These are phyloP conservation scores for Triadica sebifera DNA, from an alignment of 345 rosid genomes.

Conservation along the genomic window DNA sequence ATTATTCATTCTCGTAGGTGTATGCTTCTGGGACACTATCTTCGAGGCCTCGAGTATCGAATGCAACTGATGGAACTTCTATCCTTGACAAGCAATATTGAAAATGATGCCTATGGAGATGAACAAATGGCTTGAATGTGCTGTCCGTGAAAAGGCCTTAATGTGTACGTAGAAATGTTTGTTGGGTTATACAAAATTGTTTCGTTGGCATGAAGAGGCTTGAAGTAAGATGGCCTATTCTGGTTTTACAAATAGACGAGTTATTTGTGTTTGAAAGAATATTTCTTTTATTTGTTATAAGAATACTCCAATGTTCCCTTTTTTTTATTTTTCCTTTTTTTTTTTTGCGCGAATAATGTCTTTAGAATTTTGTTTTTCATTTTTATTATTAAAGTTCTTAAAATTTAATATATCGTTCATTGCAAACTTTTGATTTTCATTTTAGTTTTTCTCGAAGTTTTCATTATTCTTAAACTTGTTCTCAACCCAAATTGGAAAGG, in stretches of 20 bases:
- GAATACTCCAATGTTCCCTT: background rate
- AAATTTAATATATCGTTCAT: no score
- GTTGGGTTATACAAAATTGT: slow-evolving; percentile 7
- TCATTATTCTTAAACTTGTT: no score
- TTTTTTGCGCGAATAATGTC: no score
- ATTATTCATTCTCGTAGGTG: slow-evolving; percentile 49
- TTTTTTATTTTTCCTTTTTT: no score
- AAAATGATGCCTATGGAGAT: slow-evolving; percentile 38
- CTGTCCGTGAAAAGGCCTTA: slow-evolving; percentile 18
- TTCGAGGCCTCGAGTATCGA: slow-evolving; percentile 84
- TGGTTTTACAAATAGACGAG: slow-evolving; percentile 20
- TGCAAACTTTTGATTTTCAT: no score
- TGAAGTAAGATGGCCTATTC: slow-evolving; percentile 7
- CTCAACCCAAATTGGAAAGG: no score
- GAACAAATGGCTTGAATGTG: slow-evolving; percentile 34
- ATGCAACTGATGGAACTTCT: slow-evolving; percentile 77
- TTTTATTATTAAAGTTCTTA: no score
- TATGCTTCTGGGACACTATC: slow-evolving; percentile 88
- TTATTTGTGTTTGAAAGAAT: slow-evolving; percentile 25
- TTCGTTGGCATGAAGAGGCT: slow-evolving; percentile 21
- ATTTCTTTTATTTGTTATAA: background rate
- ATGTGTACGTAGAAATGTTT: slow-evolving; percentile 24
- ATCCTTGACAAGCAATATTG: slow-evolving; percentile 44
- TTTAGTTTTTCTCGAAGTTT: no score
- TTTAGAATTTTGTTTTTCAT: no score